phyloP scores from a whole-genome alignment of 495 filamentous ascomycete genomes.

The Trypethelium eluteriae region DNA sequence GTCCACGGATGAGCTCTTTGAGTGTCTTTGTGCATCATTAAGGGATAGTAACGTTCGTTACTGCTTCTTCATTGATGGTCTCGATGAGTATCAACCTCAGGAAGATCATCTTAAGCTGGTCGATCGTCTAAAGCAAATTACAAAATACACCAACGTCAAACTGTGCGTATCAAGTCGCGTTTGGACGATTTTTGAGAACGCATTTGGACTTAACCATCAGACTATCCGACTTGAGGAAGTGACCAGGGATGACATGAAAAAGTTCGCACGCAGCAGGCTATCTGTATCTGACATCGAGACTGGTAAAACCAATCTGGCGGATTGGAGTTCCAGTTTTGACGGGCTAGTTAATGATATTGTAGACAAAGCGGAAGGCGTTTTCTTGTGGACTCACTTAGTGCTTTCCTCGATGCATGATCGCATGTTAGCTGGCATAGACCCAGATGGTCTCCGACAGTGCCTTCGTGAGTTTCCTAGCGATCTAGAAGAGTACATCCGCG shows the following conservation, averaged over 20 bases:
- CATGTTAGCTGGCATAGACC: background rate
- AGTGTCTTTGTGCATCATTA: background rate
- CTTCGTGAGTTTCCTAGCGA: background rate
- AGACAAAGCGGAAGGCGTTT: conserved; percentile 15
- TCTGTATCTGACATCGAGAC: background rate
- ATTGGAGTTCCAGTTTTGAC: background rate
- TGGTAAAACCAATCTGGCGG: background rate
- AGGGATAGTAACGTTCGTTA: too few relatives aligned
- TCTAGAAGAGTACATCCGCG: background rate
- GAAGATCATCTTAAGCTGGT: background rate
- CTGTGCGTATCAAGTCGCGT: background rate
- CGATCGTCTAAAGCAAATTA: background rate
- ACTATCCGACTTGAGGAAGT: background rate
- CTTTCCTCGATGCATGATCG: background rate
- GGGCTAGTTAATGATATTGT: background rate
- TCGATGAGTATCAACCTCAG: background rate
- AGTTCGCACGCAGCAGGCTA: background rate
- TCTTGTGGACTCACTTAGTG: conserved; percentile 12
- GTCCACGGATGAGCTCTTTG: background rate
- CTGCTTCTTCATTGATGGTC: background rate
- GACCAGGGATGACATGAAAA: background rate
- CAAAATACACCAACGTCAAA: background rate
- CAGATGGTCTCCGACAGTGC: background rate
- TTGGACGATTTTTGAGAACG: background rate
- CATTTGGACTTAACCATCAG: background rate